Evolutionary conservation across 2,329 filamentous ascomycete genomes (phyloP).

Genomic region (Beauveria sp.): DNA sequence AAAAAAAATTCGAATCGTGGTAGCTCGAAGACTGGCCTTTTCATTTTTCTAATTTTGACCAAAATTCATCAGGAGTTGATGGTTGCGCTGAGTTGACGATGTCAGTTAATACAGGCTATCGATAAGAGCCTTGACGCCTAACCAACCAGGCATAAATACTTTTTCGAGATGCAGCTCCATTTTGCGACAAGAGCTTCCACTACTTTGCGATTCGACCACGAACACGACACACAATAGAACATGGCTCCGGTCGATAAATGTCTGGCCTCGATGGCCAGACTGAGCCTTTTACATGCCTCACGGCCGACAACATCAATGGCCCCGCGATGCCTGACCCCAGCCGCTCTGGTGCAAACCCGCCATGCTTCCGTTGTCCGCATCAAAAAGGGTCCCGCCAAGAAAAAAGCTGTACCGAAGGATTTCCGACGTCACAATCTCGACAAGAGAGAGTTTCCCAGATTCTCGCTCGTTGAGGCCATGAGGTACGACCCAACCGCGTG

Average conservation of each 20-base stretch:
- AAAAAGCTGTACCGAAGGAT: slow-evolving; percentile 55
- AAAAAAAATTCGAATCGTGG: too few species aligned
- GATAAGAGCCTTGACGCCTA: slow-evolving; percentile 17
- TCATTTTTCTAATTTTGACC: too few species aligned
- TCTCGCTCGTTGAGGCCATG: slow-evolving; percentile 86
- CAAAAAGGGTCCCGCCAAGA: slow-evolving; percentile 45
- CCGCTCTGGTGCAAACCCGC: slow-evolving; percentile 35
- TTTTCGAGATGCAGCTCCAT: slow-evolving; percentile 1
- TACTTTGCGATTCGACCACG: background rate
- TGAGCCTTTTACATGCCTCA: slow-evolving; percentile 34
- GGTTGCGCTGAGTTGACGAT: too few species aligned
- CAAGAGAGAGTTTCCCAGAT: slow-evolving; percentile 56
- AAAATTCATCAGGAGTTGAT: too few species aligned
- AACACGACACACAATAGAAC: background rate
- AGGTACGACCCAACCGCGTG: slow-evolving; percentile 45
- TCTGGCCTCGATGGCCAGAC: slow-evolving; percentile 46
- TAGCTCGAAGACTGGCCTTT: too few species aligned
- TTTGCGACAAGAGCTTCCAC: slow-evolving; percentile 12
- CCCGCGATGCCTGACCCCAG: slow-evolving; percentile 43
- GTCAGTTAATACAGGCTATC: background rate
- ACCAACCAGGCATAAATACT: slow-evolving; percentile 18
- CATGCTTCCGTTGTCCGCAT: slow-evolving; percentile 33
- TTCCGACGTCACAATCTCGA: slow-evolving; percentile 60
- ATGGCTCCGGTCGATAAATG: slow-evolving; percentile 49
- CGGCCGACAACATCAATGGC: slow-evolving; percentile 37